Conservation (phyloP, 2,329 filamentous ascomycete species). For the Neofusicoccum kwambonambiense region DNA sequence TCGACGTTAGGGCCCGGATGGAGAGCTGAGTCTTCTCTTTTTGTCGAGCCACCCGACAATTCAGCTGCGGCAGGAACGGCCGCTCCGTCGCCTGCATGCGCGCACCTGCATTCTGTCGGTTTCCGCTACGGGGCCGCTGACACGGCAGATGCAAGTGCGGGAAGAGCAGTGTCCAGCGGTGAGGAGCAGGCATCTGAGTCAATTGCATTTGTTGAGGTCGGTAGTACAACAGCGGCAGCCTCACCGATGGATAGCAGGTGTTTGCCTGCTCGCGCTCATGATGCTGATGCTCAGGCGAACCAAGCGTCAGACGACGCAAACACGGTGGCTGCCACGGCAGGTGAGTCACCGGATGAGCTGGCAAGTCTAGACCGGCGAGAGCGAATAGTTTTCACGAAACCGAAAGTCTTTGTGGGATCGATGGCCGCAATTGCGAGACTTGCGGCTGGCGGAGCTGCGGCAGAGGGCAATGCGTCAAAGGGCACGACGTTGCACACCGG, state of each 20-base stretch:
- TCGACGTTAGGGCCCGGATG: neutral
- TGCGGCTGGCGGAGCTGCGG: neutral
- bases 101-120: conserved; percentile 15
- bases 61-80: conserved; percentile 6
- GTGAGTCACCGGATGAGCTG: conserved; percentile 12
- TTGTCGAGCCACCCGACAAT: neutral
- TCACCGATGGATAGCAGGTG: neutral
- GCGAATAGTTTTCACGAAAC: conserved; percentile 13
- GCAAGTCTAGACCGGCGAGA: conserved; percentile 3
- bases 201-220: conserved; percentile 6
- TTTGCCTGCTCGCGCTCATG: conserved; percentile 8
- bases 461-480: conserved; percentile 2
- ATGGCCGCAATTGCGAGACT: neutral
- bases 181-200: conserved; percentile 6
- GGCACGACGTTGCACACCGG: conserved; percentile 4
- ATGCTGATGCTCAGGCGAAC: conserved; percentile 13
- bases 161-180: neutral
- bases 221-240: neutral
- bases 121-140: neutral
- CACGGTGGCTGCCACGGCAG: conserved; percentile 14
- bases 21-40: conserved; percentile 4
- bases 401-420: neutral
- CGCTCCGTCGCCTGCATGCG: neutral
- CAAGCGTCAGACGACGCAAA: conserved; percentile 6
- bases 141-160: conserved; percentile 10